Evolutionary conservation across 2,329 filamentous ascomycete genomes (phyloP), one percentile per base, ranked within the genome.

Genomic region (Curvularia verruculosa): DNA sequence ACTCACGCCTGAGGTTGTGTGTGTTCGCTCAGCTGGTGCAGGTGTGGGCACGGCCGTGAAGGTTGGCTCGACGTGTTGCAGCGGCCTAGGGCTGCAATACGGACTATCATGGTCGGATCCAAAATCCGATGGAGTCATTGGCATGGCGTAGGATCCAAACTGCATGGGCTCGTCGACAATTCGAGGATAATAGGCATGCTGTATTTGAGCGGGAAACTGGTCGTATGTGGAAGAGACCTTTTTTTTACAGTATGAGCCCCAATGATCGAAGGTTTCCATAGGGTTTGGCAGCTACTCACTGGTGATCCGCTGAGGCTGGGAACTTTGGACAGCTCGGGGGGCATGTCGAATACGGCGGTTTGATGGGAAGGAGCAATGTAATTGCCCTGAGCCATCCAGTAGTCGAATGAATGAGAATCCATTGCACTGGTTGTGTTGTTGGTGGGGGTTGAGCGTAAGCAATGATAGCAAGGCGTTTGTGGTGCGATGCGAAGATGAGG

Each of bases 1-100:
- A 63, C 72, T 66, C 69, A 77, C 75, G 21, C 75, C 75, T 48
- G 74, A 76, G 40, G 75, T 78, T 13, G 74, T 75, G 59, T 77
- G 74, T 56, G 68, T 69, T 58, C 70, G 65, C 53, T 76, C 75
- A 1, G 68, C 41, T 8, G 68, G 58, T 15, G 63, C 57, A 9
- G 69, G 52, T 23, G 54, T 52, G 43, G 66, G 59, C 23, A 57
- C 45, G 40, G 67, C 60, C 28, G 58, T 45, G 49, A 64, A 71
- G 8, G 63, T 58, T 21, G 66, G 67, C 40, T 74, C 72, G 9
- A 63, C 54, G 39, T 70, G 70, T 53, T 59, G 60, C 43, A 63
- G 59, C 26, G 70, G 69, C 7, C 67, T 67, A 15, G 75, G 75
- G 64, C 75, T 77, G 64, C 75, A 75, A 55, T 76, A 74, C 7